Evolutionary conservation across 2,329 filamentous ascomycete genomes (phyloP).

Genomic region (Falciphora oryzae): DNA sequence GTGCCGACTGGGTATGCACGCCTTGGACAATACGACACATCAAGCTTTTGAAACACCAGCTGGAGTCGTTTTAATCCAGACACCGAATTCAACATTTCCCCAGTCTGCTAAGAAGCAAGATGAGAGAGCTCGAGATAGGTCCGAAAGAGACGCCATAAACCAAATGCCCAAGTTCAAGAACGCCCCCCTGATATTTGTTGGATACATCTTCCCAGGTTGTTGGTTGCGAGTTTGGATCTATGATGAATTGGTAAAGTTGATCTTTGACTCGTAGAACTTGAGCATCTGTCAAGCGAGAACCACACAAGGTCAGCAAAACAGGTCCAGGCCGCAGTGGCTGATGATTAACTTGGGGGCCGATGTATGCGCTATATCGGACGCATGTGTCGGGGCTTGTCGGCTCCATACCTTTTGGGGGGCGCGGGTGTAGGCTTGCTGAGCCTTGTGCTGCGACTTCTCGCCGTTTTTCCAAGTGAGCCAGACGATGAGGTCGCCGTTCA

Average conservation of each 20-base stretch:
- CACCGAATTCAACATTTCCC: too few species aligned
- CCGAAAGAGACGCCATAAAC: too few species aligned
- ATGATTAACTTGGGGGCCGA: neutral
- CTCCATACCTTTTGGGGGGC: constrained; percentile 67
- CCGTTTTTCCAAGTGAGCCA: constrained; percentile 71
- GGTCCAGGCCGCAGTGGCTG: too few species aligned
- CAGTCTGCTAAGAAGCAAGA: too few species aligned
- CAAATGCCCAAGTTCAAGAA: too few species aligned
- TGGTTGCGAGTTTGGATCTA: neutral
- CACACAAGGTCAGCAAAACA: neutral
- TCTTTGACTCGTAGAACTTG: constrained; percentile 53
- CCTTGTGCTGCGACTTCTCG: constrained; percentile 64
- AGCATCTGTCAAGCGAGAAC: constrained; percentile 42
- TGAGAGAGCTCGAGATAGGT: too few species aligned
- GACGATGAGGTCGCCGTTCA: constrained; percentile 54
- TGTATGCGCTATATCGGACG: too few species aligned
- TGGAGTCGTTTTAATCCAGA: too few species aligned
- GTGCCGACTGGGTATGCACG: too few species aligned
- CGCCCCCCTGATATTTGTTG: neutral
- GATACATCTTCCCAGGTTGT: neutral
- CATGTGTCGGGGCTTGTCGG: neutral
- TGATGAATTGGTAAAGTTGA: constrained; percentile 28
- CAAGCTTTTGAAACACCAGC: too few species aligned
- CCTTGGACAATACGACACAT: too few species aligned
- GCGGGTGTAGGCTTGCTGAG: constrained; percentile 63